phyloP scores from a whole-genome alignment of 805 yeast genomes.

The Yarrowia deformans region DNA sequence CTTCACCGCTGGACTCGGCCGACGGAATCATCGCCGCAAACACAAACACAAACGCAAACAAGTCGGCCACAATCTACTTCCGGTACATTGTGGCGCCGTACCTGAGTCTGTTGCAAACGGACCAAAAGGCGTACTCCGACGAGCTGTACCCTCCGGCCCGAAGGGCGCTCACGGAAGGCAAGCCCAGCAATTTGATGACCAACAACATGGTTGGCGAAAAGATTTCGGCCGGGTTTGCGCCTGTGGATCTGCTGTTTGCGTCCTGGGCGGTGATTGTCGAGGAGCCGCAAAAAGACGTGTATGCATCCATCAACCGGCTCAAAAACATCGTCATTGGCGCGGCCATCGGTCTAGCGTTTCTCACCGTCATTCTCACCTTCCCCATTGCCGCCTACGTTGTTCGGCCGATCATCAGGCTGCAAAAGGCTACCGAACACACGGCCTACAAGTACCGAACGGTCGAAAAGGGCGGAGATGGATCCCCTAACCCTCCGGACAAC shows the following conservation, averaged over 20 bases:
- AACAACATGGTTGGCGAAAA: slow-evolving; percentile 49
- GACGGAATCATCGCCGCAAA: neutral
- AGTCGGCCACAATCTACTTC: slow-evolving; percentile 18
- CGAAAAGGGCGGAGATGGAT: neutral
- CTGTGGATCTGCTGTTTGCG: slow-evolving; percentile 54
- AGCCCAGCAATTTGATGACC: slow-evolving; percentile 25
- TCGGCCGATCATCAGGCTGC: slow-evolving; percentile 78
- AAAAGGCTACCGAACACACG: slow-evolving; percentile 80
- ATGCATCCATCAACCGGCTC: slow-evolving; percentile 67
- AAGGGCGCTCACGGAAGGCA: slow-evolving; percentile 48
- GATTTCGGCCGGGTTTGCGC: slow-evolving; percentile 66
- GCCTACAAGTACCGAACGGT: slow-evolving; percentile 47
- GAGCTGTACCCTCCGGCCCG: slow-evolving; percentile 47
- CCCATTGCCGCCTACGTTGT: slow-evolving; percentile 87
- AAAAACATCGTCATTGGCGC: slow-evolving; percentile 77
- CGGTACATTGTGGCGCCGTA: slow-evolving; percentile 43
- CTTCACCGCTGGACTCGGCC: slow-evolving; percentile 5
- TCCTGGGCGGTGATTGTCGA: slow-evolving; percentile 80
- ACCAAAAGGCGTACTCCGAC: slow-evolving; percentile 43
- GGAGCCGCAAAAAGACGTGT: slow-evolving; percentile 65
- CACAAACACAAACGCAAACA: neutral
- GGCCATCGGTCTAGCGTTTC: slow-evolving; percentile 76
- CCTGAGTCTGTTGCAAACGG: slow-evolving; percentile 49
- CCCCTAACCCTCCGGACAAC: slow-evolving; percentile 14
- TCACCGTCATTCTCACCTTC: slow-evolving; percentile 76